These are phyloP conservation scores for Scytalidium lignicola DNA, from an alignment of 2,329 filamentous ascomycete species.

Conservation along the genomic window DNA sequence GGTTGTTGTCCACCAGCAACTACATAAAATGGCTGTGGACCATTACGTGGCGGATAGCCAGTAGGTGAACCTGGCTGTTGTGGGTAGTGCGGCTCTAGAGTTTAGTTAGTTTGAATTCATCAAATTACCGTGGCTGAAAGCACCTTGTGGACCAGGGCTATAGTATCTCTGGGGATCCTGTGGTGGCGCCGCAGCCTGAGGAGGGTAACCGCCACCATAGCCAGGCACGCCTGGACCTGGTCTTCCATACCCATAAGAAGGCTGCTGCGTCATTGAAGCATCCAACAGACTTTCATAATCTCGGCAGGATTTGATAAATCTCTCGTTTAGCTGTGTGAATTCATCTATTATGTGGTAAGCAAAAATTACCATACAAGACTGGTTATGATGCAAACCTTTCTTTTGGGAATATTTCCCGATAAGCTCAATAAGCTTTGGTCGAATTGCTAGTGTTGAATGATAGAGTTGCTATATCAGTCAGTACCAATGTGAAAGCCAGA, in stretches of 20 bases:
- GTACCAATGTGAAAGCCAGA: conserved; percentile 1
- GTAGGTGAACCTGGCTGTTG: conserved; percentile 46
- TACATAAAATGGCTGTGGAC: conserved; percentile 60
- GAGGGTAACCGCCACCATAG: conserved; percentile 32
- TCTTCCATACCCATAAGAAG: conserved; percentile 65
- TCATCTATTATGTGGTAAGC: too few relatives aligned
- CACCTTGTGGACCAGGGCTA: conserved; percentile 48
- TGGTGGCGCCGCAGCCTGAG: conserved; percentile 30
- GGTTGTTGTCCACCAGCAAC: conserved; percentile 34
- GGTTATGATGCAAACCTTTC: conserved; percentile 60
- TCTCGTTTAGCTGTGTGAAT: conserved; percentile 97
- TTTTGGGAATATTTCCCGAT: conserved; percentile 99
- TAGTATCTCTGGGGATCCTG: conserved; percentile 67
- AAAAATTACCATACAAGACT: conserved; percentile 2
- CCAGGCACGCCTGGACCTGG: conserved; percentile 21
- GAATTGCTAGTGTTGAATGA: conserved; percentile 87
- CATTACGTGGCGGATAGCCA: conserved; percentile 49
- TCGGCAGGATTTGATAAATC: conserved; percentile 96
- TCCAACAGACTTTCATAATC: conserved; percentile 97
- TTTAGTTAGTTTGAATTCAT: conserved; percentile 4
- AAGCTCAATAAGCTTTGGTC: conserved; percentile 93
- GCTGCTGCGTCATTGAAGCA: conserved; percentile 89
- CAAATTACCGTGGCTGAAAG: background rate
- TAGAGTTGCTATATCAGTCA: conserved; percentile 61
- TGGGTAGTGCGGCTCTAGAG: conserved; percentile 34